These are phyloP conservation scores for Juncus inflexus DNA, from an alignment of 176 grass and related monocot species.

Conservation along the genomic window DNA sequence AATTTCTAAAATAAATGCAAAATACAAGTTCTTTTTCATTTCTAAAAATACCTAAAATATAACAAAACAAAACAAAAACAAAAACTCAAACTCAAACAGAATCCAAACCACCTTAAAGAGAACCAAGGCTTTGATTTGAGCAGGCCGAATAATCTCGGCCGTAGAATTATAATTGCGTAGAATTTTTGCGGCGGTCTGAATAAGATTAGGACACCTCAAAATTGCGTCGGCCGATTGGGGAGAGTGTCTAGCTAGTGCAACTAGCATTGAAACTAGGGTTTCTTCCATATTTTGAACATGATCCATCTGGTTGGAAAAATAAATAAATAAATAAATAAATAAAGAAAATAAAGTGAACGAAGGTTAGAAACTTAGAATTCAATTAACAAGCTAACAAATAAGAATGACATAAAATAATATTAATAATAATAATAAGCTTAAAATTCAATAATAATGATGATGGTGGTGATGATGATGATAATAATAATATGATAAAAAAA, in stretches of 20 bases:
- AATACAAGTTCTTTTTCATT: not conserved
- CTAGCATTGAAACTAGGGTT: conserved; percentile 69
- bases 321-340: conserved; percentile 28
- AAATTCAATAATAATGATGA: too few species aligned
- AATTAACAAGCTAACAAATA: not conserved
- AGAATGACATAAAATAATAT: too few species aligned
- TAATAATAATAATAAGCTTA: conserved; percentile 1
- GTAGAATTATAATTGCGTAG: conserved; percentile 44
- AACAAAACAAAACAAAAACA: conserved; percentile 13
- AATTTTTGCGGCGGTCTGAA: conserved; percentile 66
- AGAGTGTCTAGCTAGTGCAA: conserved; percentile 87
- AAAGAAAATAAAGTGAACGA: conserved; percentile 14
- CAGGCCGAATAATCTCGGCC: conserved; percentile 38
- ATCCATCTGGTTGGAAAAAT: conserved; percentile 61
- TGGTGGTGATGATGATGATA: too few species aligned
- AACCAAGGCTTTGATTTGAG: conserved; percentile 59
- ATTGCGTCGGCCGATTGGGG: conserved; percentile 76
- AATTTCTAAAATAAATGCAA: too few species aligned
- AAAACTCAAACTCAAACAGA: conserved; percentile 1
- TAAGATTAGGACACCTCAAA: conserved; percentile 62
- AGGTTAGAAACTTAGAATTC: not conserved
- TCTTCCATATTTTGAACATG: conserved; percentile 64
- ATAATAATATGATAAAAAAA: too few species aligned
- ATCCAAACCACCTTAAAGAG: conserved; percentile 70
- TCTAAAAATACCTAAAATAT: too few species aligned